Evolutionary conservation across 768 basidiomycete species (phyloP).

Genomic region (Pulveroboletus sp.): DNA sequence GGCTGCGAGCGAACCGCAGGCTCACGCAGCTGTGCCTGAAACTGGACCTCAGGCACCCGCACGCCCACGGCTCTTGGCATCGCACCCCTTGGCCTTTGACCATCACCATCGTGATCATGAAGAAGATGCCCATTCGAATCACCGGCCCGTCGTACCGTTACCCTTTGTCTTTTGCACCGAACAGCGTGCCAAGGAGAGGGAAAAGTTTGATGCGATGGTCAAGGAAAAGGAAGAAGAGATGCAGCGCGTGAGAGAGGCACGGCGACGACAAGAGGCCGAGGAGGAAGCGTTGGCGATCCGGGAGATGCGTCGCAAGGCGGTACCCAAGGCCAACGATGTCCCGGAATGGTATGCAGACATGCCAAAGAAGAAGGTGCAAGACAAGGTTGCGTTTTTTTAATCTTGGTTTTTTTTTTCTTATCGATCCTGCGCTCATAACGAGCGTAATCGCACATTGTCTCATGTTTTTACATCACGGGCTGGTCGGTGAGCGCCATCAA

Average conservation of each 20-base stretch:
- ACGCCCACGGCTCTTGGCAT: slow-evolving; percentile 40
- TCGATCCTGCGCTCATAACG: neutral
- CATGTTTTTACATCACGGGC: neutral
- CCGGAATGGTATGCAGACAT: slow-evolving; percentile 76
- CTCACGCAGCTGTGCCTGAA: slow-evolving; percentile 34
- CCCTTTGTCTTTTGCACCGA: slow-evolving; percentile 53
- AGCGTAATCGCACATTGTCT: slow-evolving; percentile 9
- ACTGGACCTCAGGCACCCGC: slow-evolving; percentile 47
- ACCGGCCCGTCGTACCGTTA: slow-evolving; percentile 23
- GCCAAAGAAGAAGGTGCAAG: slow-evolving; percentile 58
- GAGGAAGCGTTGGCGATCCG: slow-evolving; percentile 60
- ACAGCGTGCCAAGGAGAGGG: slow-evolving; percentile 56
- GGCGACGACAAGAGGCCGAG: slow-evolving; percentile 44
- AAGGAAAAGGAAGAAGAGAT: slow-evolving; percentile 55
- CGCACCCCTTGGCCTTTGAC: slow-evolving; percentile 39
- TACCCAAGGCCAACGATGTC: slow-evolving; percentile 68
- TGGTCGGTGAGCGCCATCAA: neutral
- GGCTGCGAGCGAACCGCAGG: slow-evolving; percentile 21
- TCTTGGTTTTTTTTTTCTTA: slow-evolving; percentile 4
- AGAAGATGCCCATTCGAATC: too few species aligned
- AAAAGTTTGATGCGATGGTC: slow-evolving; percentile 58
- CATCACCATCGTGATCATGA: slow-evolving; percentile 25
- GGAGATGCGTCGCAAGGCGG: slow-evolving; percentile 59
- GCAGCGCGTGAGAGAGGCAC: slow-evolving; percentile 45
- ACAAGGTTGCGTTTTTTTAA: slow-evolving; percentile 5